Conservation (phyloP, 2,329 filamentous ascomycete species). For the Hymenoscyphus albidus region DNA sequence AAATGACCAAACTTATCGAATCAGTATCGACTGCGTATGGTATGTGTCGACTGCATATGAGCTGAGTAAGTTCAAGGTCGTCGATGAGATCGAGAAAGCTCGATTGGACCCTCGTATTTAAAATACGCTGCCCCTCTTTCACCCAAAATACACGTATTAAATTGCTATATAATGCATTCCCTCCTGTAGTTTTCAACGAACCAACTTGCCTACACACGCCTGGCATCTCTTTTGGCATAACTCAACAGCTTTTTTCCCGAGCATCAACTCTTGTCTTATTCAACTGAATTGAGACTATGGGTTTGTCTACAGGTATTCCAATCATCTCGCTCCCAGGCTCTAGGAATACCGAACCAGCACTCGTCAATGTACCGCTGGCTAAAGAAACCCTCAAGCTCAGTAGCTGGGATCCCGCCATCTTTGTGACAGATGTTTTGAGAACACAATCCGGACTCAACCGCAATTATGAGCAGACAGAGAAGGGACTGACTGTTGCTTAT, state of each 20-base stretch:
- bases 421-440: neutral
- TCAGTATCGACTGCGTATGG: neutral
- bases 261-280: neutral
- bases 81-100: neutral
- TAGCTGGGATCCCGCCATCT: neutral
- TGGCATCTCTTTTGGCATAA: neutral
- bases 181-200: neutral
- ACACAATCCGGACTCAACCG: neutral
- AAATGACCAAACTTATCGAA: neutral
- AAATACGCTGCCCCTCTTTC: neutral
- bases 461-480: neutral
- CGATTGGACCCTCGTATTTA: neutral
- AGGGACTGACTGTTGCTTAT: neutral
- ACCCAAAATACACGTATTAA: neutral
- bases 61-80: neutral
- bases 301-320: neutral
- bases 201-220: neutral
- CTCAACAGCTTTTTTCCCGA: neutral
- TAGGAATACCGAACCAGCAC: neutral
- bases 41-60: neutral
- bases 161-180: neutral
- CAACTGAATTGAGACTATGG: neutral
- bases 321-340: neutral
- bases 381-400: conserved; percentile 1
- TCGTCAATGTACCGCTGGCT: neutral